Evolutionary conservation across 2,329 filamentous ascomycete genomes (phyloP).

Genomic region (Aspergillus aculeatinus): DNA sequence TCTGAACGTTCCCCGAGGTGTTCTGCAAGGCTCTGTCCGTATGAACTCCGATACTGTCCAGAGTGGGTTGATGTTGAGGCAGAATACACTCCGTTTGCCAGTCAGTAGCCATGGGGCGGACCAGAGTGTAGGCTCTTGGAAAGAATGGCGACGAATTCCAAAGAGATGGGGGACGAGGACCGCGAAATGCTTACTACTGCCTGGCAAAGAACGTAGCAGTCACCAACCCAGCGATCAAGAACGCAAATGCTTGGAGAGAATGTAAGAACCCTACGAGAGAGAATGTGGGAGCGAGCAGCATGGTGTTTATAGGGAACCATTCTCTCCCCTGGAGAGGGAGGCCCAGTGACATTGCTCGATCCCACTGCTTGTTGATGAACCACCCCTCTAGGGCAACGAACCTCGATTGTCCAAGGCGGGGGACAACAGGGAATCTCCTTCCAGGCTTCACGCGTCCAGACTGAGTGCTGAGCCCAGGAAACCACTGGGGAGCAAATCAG

Average conservation of each 20-base stretch:
- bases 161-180: constrained; percentile 31
- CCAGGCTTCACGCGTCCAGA: constrained; percentile 33
- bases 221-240: constrained; percentile 36
- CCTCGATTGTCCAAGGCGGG: constrained; percentile 33
- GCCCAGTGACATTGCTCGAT: constrained; percentile 37
- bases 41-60: constrained; percentile 38
- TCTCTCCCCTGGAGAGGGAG: constrained; percentile 29
- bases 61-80: constrained; percentile 37
- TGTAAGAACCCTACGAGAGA: constrained; percentile 44
- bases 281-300: constrained; percentile 45
- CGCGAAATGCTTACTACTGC: constrained; percentile 40
- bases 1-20: constrained; percentile 46
- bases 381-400: constrained; percentile 37
- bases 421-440: constrained; percentile 19
- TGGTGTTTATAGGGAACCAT: constrained; percentile 43
- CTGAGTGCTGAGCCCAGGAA: constrained; percentile 31
- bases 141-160: constrained; percentile 46
- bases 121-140: constrained; percentile 32
- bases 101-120: constrained; percentile 41
- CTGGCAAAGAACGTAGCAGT: constrained; percentile 40
- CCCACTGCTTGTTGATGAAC: constrained; percentile 33
- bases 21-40: constrained; percentile 41
- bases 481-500: constrained; percentile 38
- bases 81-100: constrained; percentile 42
- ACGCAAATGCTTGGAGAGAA: constrained; percentile 43